Evolutionary conservation across 257 asterid genomes (phyloP), one percentile per base, ranked within the genome.

Genomic region (Solanum pinnatisectum): DNA sequence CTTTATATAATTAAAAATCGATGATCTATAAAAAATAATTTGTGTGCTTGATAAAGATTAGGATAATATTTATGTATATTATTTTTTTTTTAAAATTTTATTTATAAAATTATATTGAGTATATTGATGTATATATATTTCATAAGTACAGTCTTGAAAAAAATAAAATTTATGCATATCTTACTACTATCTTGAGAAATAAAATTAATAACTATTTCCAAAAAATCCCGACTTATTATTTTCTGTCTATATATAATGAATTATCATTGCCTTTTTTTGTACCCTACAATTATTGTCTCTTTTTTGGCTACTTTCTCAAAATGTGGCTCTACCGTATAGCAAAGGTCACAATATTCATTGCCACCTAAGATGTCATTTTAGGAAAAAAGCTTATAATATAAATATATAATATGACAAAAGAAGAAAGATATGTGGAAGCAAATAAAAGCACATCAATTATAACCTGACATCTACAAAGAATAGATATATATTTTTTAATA

Each of bases 141-240:
- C 7, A 46, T 0, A 14, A 14, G 59, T 46, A 14, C 2, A 14
- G 1, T 52, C 1, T 2, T 2, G 23, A 16, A 52, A 52, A 49
- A 52, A 52, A 0, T 52, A 52, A 16, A 16, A 0, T 52, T 52
- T 1, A 52, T 2, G 1, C 0, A 2, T 52, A 52, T 42, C 4
- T 42, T 56, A 56, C 0, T 6, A 56, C 2, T 56, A 56, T 3
- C 0, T 65, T 65, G 1, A n/a, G 1, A 65, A n/a, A 65, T 5
- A n/a, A 0, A 65, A 56, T 0, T 18, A 56, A n/a, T 23, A n/a
- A 65, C 1, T n/a, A 2, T 23, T 63, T 10, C 0, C 1, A 3
- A 63, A n/a, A 4, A 7, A 65, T 25, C 13, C 16, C 1, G 0
- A 23, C 3, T 63, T 2, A 2, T 10, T 30, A 30, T 32, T 60